Conservation (phyloP, 2,329 filamentous ascomycete species). For the Colletotrichum tabaci region DNA sequence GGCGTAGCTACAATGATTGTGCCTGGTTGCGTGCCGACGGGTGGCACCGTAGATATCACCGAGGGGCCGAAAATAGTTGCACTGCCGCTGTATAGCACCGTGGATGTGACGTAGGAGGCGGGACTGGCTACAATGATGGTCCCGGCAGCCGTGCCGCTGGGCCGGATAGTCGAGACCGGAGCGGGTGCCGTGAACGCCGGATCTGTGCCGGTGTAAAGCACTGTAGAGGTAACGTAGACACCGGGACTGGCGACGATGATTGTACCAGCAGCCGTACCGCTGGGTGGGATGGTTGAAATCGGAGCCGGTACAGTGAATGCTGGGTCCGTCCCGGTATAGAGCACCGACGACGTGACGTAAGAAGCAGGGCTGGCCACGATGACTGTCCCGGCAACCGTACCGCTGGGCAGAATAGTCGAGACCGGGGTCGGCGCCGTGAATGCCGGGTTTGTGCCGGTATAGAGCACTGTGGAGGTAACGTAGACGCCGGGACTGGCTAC, state of each 20-base stretch:
- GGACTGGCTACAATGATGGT: slow-evolving; percentile 35
- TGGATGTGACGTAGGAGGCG: slow-evolving; percentile 26
- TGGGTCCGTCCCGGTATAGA: slow-evolving; percentile 13
- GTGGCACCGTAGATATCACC: slow-evolving; percentile 27
- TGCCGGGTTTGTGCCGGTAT: slow-evolving; percentile 10
- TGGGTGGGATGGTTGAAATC: slow-evolving; percentile 20
- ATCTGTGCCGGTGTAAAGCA: no score
- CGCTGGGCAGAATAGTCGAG: slow-evolving; percentile 9
- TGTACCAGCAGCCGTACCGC: slow-evolving; percentile 23
- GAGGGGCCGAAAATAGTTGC: slow-evolving; percentile 1
- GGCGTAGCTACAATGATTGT: slow-evolving; percentile 30
- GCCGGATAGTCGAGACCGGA: slow-evolving; percentile 26
- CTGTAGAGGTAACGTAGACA: no score
- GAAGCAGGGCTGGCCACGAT: slow-evolving; percentile 23
- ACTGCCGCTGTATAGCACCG: slow-evolving; percentile 20
- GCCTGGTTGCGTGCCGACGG: slow-evolving; percentile 29
- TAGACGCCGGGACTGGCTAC: slow-evolving; percentile 18
- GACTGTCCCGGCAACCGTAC: slow-evolving; percentile 12
- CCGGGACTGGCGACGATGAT: slow-evolving; percentile 12
- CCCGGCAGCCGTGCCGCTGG: slow-evolving; percentile 19
- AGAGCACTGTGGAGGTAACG: slow-evolving; percentile 25
- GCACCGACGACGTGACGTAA: slow-evolving; percentile 26
- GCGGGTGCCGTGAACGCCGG: slow-evolving; percentile 11
- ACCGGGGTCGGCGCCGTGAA: no score
- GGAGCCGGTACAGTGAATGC: background rate